A percentile compares a stretch with the other conserved stretches of the same genome.
These are phyloP conservation scores for Malassezia caprae DNA, from an alignment of 1,284 basidiomycete species.

Conservation along the genomic window DNA sequence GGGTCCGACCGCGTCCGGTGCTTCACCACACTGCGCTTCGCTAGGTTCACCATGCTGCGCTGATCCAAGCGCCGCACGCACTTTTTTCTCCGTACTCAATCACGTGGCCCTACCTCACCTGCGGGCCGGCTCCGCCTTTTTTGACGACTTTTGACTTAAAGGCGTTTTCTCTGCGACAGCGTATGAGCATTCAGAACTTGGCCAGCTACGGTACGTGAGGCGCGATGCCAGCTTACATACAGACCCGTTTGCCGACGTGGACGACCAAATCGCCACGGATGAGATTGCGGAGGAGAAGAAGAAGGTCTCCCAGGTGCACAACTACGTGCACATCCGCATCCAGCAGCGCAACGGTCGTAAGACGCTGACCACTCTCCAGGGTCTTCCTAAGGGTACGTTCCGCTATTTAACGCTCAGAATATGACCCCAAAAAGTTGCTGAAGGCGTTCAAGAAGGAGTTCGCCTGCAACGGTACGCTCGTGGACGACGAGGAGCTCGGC, in stretches of 20 bases:
- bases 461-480: conserved; percentile 95
- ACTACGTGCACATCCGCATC: conserved; percentile 57
- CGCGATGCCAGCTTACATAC: neutral
- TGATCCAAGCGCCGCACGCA: neutral
- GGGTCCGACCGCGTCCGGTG: conserved; percentile 23
- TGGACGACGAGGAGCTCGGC: conserved; percentile 92
- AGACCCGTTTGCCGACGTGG: conserved; percentile 49
- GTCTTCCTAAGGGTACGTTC: conserved; percentile 72
- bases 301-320: conserved; percentile 32
- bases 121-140: neutral
- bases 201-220: conserved; percentile 40
- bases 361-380: conserved; percentile 95
- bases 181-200: conserved; percentile 49
- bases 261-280: conserved; percentile 24
- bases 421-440: conserved; percentile 93
- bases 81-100: neutral
- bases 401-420: conserved; percentile 56
- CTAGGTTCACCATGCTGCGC: conserved; percentile 1
- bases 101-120: neutral
- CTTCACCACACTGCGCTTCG: conserved; percentile 34
- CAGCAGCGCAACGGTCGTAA: conserved; percentile 99
- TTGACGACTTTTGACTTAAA: neutral
- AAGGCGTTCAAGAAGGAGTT: conserved; percentile 99
- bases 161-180: conserved; percentile 9
- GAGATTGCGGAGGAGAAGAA: conserved; percentile 25